Percentiles rank a stretch among this genome's conserved stretches.
These are phyloP conservation scores for Euphorbia peplus DNA, from an alignment of 345 rosid genomes.

Conservation along the genomic window DNA sequence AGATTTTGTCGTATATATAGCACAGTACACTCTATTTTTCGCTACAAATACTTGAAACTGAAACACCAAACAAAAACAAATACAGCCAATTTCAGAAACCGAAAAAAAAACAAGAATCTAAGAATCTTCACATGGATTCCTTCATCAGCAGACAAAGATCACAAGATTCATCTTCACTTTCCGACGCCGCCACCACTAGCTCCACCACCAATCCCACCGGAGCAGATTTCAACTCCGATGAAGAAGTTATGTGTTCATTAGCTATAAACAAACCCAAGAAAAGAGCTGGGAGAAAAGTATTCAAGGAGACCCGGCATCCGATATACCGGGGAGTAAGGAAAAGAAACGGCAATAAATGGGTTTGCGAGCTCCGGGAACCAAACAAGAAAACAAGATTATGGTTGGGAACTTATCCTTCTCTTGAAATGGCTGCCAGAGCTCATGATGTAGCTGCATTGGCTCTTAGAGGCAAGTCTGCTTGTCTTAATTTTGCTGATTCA, in stretches of 20 bases:
- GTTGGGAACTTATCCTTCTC: constrained; percentile 72
- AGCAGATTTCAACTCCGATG: too few relatives aligned
- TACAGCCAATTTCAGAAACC: too few relatives aligned
- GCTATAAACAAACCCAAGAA: constrained; percentile 23
- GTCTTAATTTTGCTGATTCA: constrained; percentile 73
- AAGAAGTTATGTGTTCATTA: constrained; percentile 1
- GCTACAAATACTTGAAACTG: too few relatives aligned
- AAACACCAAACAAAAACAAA: too few relatives aligned
- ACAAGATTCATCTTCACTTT: too few relatives aligned
- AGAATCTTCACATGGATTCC: too few relatives aligned
- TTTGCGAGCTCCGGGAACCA: constrained; percentile 66
- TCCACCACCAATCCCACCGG: too few relatives aligned
- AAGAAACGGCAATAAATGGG: constrained; percentile 66
- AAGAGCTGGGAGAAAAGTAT: constrained; percentile 41
- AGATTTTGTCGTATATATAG: too few relatives aligned
- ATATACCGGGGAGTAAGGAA: constrained; percentile 56
- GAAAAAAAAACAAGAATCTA: too few relatives aligned
- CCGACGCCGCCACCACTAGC: too few relatives aligned
- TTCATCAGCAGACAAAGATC: too few relatives aligned
- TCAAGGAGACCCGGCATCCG: constrained; percentile 76
- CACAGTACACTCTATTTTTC: too few relatives aligned
- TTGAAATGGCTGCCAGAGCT: constrained; percentile 79
- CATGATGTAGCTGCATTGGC: constrained; percentile 76
- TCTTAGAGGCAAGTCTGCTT: constrained; percentile 57
- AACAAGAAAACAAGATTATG: constrained; percentile 55